Percentiles rank a stretch among this genome's conserved stretches.
These are phyloP conservation scores for Melaleuca quinquenervia DNA, from an alignment of 345 rosid genomes.

Conservation along the genomic window DNA sequence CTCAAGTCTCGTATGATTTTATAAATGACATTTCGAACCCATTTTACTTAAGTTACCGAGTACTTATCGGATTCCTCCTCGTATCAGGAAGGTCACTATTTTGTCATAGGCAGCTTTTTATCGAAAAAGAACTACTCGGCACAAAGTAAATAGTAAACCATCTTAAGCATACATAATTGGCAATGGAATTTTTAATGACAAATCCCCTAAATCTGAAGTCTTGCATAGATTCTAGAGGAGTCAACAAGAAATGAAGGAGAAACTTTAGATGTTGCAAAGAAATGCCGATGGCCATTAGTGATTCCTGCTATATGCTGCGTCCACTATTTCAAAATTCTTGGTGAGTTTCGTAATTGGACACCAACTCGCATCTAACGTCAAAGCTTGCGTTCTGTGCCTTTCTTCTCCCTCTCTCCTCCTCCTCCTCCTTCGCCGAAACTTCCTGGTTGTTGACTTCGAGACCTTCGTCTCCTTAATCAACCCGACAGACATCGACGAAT, in stretches of 20 bases:
- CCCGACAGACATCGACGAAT: not conserved
- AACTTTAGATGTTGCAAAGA: not conserved
- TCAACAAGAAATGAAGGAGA: not conserved
- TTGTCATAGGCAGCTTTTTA: not conserved
- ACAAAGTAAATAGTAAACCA: not conserved
- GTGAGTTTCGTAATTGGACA: not conserved
- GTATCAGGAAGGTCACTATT: not conserved
- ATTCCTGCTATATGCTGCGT: too few species aligned
- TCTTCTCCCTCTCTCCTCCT: not conserved
- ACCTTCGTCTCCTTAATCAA: not conserved
- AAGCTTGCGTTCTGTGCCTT: not conserved
- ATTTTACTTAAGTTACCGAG: not conserved
- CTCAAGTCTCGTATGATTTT: fast-evolving
- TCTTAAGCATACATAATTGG: fast-evolving
- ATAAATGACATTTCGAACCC: not conserved
- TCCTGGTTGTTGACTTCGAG: not conserved
- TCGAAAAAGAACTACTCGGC: fast-evolving
- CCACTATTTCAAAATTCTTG: not conserved
- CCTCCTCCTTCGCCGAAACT: not conserved
- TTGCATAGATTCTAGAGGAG: fast-evolving
- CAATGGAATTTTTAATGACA: not conserved
- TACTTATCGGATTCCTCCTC: fast-evolving
- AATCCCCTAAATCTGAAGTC: fast-evolving
- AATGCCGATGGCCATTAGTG: not conserved
- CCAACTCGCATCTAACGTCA: not conserved